Base-by-base conservation (phyloP, 306 rosid species). In the Medicago lupulina region DNA sequence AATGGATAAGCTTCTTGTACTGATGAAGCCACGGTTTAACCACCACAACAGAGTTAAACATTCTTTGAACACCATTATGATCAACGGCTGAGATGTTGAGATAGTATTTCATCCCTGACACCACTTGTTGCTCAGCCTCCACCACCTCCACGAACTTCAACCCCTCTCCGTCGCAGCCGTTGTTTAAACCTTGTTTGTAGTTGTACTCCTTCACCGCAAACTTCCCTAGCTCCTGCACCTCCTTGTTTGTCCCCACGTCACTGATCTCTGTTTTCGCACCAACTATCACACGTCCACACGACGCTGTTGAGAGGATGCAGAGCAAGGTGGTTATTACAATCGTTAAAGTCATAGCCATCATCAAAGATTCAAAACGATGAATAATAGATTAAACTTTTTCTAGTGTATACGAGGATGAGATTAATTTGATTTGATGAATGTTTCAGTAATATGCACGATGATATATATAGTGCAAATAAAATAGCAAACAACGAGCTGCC, bases 201-300 rank as follows among this genome's bases (percentile, higher is more conserved):
- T 89, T 91, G 71, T 84, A 86, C 84, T 93, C 92, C 77, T 82
- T 81, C 77, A 93, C 98, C n/a, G 96, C 86, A 64, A 93, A 91
- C 70, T 71, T 88, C 63, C 98, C 98, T 9, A 91, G 79, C 62
- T 79, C 83, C 47, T 93, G 98, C 46, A 91, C 91, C 74, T 93
- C 88, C 80, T 5, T 53, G 85, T 93, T 89, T 49, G 81, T 50
- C 76, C 61, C 84, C 74, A 87, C 98, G 71, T 91, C 85, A 11
- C 31, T 23, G 14, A 93, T 60, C 74, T 79, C 86, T 17, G 54
- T 72, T 69, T 68, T 81, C 6, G 84, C 92, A 0, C 98, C 98
- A 11, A 93, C 79, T 12, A 36, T 39, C 2, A 54, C 12, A 8
- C 81, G 73, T 3, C 86, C 90, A 60, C 77, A 72, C 21, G 89